Percentiles rank a stretch among this genome's conserved stretches.
phyloP scores from a whole-genome alignment of 805 yeast genomes.

The Yarrowia osloensis region DNA sequence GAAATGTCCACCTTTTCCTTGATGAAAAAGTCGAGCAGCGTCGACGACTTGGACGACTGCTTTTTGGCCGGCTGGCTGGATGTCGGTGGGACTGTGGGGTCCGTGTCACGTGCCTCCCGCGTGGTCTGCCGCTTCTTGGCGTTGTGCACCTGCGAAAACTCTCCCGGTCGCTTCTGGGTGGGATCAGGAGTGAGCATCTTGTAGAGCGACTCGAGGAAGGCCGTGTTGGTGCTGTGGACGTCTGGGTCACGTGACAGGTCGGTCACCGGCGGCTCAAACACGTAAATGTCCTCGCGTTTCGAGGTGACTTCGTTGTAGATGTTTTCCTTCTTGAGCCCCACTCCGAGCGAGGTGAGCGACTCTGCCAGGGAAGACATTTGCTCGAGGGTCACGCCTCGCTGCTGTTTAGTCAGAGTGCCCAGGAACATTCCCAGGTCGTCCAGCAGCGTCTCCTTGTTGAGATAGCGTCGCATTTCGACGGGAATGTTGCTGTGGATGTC shows the following conservation, averaged over 20 bases:
- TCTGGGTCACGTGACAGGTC: neutral
- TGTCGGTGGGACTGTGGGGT: too few species aligned
- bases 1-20: neutral
- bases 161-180: constrained; percentile 2
- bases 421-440: constrained; percentile 5
- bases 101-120: neutral
- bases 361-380: neutral
- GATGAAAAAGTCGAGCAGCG: neutral
- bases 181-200: constrained; percentile 1
- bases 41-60: neutral
- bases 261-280: neutral
- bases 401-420: neutral
- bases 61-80: neutral
- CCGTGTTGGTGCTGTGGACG: neutral
- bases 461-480: neutral
- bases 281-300: neutral
- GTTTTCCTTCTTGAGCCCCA: neutral
- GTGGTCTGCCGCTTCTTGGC: neutral
- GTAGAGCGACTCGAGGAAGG: neutral
- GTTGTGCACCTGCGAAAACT: neutral
- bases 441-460: neutral
- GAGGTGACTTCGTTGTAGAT: neutral
- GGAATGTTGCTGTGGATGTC: constrained; percentile 19
- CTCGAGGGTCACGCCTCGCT: neutral
- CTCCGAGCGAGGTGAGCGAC: neutral